These are phyloP conservation scores for Avena sativa DNA, from an alignment of 176 grass and related monocot species.

Conservation along the genomic window DNA sequence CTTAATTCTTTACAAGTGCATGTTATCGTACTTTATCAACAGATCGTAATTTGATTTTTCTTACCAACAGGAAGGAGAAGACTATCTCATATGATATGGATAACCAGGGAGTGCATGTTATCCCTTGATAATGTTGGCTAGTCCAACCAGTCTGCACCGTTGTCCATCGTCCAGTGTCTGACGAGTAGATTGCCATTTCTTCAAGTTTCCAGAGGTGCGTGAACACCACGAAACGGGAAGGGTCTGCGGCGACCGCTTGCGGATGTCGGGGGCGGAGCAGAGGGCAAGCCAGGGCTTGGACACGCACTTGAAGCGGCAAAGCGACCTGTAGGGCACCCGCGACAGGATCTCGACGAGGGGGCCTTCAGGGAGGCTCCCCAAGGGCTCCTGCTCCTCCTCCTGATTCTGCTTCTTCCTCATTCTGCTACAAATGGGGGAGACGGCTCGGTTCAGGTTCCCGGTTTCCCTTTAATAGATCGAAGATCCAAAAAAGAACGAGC, in stretches of 20 bases:
- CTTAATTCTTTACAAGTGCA: not conserved
- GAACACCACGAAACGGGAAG: constrained; percentile 11
- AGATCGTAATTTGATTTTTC: too few relatives aligned
- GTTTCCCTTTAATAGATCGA: not conserved
- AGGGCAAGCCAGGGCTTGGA: not conserved
- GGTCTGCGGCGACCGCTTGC: not conserved
- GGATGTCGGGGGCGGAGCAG: not conserved
- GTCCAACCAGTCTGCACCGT: not conserved
- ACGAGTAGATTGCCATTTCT: constrained; percentile 19
- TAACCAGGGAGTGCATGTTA: too few relatives aligned
- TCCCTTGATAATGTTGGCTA: not conserved
- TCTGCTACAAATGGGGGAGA: not conserved
- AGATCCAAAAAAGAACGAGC: not conserved
- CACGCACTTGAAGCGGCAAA: constrained; percentile 12
- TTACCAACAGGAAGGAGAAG: too few relatives aligned
- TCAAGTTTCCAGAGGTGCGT: not conserved
- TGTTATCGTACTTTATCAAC: too few relatives aligned
- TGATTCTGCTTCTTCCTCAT: not conserved
- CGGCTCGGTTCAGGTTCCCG: not conserved
- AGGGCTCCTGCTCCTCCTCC: not conserved
- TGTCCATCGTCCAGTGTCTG: not conserved
- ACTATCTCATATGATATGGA: too few relatives aligned
- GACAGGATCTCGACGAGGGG: not conserved
- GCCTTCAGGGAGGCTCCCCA: not conserved
- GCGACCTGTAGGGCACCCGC: constrained; percentile 2